Evolutionary conservation across 495 filamentous ascomycete species (phyloP), one percentile per base, ranked within the genome.

Genomic region (Chaetomium fimeti): DNA sequence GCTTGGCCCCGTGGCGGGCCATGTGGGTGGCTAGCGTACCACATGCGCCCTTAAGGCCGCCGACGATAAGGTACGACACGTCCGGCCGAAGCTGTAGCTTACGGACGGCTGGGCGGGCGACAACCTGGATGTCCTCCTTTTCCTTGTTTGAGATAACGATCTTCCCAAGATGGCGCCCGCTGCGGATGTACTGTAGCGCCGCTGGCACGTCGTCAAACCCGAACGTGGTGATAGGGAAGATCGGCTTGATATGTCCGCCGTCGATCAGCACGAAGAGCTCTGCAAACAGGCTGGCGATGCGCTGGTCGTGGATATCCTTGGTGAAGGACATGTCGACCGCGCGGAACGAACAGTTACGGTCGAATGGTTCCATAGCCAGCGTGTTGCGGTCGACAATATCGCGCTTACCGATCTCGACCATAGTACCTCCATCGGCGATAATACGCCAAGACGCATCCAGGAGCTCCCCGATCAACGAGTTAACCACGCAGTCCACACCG

Each of bases 401-500:
- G 0, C 64, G 42, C 60, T 75, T 82, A 4, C 81, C 79, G 25
- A 84, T 75, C 55, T 87, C 84, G 36, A 87, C 68, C 60, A 86
- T 78, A 1, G 69, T 74, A 12, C 83, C 83, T 55, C 81, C 82
- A 12, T 77, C 74, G 15, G 73, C 84, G 38, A 80, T 64, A 48
- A 79, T 77, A 20, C 78, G 68, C 72, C 80, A 85, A 0, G 77
- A 77, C 7, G 72, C 78, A 55, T 79, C 78, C 1, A 85, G 69
- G 15, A 79, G 69, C 45, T 84, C 81, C 4, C 81, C 79, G 4
- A 79, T 73, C 0, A 84, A 74, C 0, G 79, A 83, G 69, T 87
- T 87, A 1, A 85, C 70, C 0, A 80, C 78, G 12, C 84, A 61
- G 57, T 85, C 83, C 1, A 84, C 81, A 13, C 84, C 84, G 3